Base-by-base conservation (phyloP, 768 basidiomycete species). In the Hericium coralloides region DNA sequence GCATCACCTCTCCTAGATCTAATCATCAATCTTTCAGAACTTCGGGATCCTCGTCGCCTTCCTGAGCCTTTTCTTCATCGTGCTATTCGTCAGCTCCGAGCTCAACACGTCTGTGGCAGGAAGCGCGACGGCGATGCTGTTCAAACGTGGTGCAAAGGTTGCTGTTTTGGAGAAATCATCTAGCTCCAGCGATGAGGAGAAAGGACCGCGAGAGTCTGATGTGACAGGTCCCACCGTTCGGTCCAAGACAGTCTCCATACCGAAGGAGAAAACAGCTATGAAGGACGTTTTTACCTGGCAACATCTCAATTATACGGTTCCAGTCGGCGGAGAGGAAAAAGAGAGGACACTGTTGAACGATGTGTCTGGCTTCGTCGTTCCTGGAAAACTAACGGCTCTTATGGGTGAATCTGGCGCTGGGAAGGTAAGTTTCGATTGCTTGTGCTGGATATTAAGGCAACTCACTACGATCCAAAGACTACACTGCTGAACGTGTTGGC, bases 251-350 rank as follows among this genome's bases (percentile, higher is more conserved):
- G 52, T 53, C 25, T 57, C 57, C 47, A 45, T 50, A 38, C 43
- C 55, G 22, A 57, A 55, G 36, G 58, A 50, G 31, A 55, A 25
- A 12, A 64, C 64, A 12, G 58, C 51, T 54, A 69, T 69, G 76
- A 74, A 68, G 18, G 77, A 86, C 61, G 77, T 84, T 4, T 94
- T 97, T 70, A 89, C 92, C 0, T 97, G 90, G 89, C 76, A 83
- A 53, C 73, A 83, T 59, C 60, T 92, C 49, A 72, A 75, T 55
- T 95, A 93, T 66, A 77, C 76, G 25, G 83, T 93, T 0, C 74
- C 79, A 1, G 74, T 83, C 15, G 59, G 70, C 2, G 76, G 76
- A 4, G 80, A 78, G 6, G 58, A 66, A 49, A 63, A 69, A 17
- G 43, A 45, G 20, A 71, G 79, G 38, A 70, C 68, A 36, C 73